Base-by-base conservation (phyloP, 2,329 filamentous ascomycete species). In the Stagonosporopsis tanaceti region DNA sequence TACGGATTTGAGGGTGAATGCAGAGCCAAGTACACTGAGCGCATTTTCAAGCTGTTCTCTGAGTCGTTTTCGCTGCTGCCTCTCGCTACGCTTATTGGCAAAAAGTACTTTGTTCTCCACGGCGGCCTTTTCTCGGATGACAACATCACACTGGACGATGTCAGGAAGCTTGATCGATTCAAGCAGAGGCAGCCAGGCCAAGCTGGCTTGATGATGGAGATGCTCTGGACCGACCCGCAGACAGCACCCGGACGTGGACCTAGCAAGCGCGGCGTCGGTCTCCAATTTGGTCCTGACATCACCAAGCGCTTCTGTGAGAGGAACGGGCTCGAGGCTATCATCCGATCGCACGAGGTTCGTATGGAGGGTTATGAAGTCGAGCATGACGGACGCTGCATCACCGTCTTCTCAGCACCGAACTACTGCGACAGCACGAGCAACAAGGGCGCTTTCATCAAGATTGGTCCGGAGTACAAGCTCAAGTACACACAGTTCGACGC, bases 321-420 rank as follows among this genome's bases (percentile, higher is more conserved):
- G 79, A 99, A 99, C 78, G 91, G 92, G 0, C 84, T 99, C 38
- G 91, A 97, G 64, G 95, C 95, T 42, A 90, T 99, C 64, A 99
- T 99, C 70, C 90, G 95, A 68, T 97, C 93, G 72, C 95, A 99
- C 80, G 95, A 99, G 77, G 95, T 99, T 27, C 88, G 95, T 69
- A 99, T 99, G 95, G 93, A 95, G 59, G 95, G 95, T n/a, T 99
- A 98, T 73, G 94, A 99, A 76, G 91, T 97, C 66, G 94, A 99
- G 82, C 95, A 99, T 76, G 90, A 95, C 69, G 95, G 94, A 63
- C 89, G 87, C 68, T 99, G 95, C 76, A 97, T 99, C 69, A 99
- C 95, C 88, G 95, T 99, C 67, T 99, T 99, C 83, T 98, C 94
- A 38, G 95, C 95, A 25, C 95, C 95, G 37, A 96, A 89, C 78